phyloP scores from a whole-genome alignment of 495 filamentous ascomycete genomes.

The Hypoxylon trugodes region DNA sequence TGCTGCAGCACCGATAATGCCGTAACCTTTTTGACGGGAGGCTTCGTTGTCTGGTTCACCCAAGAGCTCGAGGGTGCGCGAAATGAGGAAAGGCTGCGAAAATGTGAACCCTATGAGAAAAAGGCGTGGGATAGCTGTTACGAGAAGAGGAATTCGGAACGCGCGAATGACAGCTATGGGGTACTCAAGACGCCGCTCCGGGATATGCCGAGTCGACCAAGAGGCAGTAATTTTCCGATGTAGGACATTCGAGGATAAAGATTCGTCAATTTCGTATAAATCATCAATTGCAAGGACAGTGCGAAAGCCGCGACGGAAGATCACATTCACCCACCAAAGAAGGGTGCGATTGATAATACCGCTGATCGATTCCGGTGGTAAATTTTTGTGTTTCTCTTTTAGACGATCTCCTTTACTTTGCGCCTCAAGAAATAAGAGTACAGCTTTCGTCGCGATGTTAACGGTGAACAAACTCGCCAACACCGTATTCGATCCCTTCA shows the following conservation, averaged over 20 bases:
- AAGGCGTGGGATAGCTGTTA: neutral
- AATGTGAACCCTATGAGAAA: neutral
- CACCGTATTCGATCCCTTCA: neutral
- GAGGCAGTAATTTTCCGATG: neutral
- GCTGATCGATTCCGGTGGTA: neutral
- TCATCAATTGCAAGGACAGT: neutral
- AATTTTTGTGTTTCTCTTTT: neutral
- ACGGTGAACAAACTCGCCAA: neutral
- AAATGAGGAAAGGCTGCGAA: neutral
- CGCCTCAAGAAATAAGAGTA: neutral
- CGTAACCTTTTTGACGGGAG: neutral
- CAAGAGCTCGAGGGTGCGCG: neutral
- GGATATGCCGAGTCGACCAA: neutral
- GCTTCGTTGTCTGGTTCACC: neutral
- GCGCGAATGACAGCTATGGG: neutral
- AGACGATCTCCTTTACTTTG: neutral
- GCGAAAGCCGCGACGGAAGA: neutral
- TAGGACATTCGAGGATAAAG: neutral
- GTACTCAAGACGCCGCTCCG: neutral
- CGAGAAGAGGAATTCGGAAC: neutral
- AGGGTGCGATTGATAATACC: neutral
- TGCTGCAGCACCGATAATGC: neutral
- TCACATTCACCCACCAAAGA: neutral
- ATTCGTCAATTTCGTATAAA: neutral
- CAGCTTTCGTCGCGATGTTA: neutral